phyloP scores from a whole-genome alignment of 1,284 basidiomycete genomes.

The Stereum hirsutum region DNA sequence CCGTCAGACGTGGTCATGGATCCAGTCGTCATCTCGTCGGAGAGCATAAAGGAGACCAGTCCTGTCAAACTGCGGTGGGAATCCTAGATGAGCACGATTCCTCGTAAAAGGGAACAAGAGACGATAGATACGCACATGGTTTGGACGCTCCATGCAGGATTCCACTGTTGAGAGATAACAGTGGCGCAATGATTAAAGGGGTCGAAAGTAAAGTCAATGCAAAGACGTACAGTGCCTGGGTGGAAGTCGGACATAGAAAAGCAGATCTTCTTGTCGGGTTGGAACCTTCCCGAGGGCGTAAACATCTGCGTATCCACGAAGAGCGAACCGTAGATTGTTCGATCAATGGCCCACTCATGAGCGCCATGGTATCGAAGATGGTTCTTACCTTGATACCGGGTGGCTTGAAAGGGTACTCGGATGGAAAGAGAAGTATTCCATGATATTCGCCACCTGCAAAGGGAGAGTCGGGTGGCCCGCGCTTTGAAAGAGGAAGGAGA shows the following conservation, averaged over 20 bases:
- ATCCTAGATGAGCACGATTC: not conserved
- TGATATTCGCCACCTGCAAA: slow-evolving; percentile 93
- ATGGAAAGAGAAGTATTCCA: slow-evolving; percentile 81
- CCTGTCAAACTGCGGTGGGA: slow-evolving; percentile 70
- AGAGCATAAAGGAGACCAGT: slow-evolving; percentile 90
- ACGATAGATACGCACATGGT: slow-evolving; percentile 59
- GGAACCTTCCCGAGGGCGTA: slow-evolving; percentile 90
- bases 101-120: not conserved
- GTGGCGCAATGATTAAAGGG: slow-evolving; percentile 3
- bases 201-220: not conserved
- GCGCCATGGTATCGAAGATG: slow-evolving; percentile 4
- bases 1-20: slow-evolving; percentile 75
- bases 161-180: slow-evolving; percentile 48
- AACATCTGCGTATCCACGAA: slow-evolving; percentile 65
- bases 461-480: slow-evolving; percentile 88
- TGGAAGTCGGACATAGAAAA: slow-evolving; percentile 96
- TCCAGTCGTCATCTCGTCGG: slow-evolving; percentile 95
- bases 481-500: slow-evolving; percentile 33
- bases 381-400: slow-evolving; percentile 84
- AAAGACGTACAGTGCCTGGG: slow-evolving; percentile 73
- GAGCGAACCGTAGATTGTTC: too few species aligned
- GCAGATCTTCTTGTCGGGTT: slow-evolving; percentile 91
- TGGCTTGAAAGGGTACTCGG: slow-evolving; percentile 92
- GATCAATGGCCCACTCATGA: too few species aligned
- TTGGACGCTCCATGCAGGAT: slow-evolving; percentile 89